A percentile compares a stretch with the other conserved stretches of the same genome.
Evolutionary conservation across 768 basidiomycete genomes (phyloP).

Genomic region (Mycena floridula): DNA sequence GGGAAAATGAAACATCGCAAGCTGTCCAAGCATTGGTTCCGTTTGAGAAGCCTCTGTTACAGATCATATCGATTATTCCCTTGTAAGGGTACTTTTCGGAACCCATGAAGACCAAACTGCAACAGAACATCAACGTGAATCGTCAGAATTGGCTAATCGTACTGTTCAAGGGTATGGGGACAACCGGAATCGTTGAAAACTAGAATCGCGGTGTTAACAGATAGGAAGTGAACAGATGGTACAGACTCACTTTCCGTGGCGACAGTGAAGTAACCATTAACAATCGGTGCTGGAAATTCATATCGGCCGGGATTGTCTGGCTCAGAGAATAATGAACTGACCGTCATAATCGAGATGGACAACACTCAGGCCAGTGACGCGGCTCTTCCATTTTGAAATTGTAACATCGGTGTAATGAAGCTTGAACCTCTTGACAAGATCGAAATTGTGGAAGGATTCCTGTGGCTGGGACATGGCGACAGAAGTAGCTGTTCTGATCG

Average conservation of each 20-base stretch:
- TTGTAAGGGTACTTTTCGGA: conserved; percentile 95
- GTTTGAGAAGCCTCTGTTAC: conserved; percentile 88
- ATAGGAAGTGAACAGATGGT: neutral
- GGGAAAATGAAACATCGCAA: conserved; percentile 83
- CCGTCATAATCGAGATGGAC: conserved; percentile 91
- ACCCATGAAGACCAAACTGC: conserved; percentile 88
- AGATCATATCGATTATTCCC: conserved; percentile 90
- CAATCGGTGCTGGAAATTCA: conserved; percentile 60
- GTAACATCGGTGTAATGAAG: conserved; percentile 76
- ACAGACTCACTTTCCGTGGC: conserved; percentile 74
- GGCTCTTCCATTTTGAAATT: conserved; percentile 85
- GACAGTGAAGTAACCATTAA: conserved; percentile 88
- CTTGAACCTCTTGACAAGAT: conserved; percentile 70
- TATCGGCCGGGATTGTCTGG: conserved; percentile 12
- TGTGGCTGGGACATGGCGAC: no score
- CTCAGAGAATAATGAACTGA: conserved; percentile 22
- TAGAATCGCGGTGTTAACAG: conserved; percentile 19
- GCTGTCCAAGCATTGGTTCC: conserved; percentile 98
- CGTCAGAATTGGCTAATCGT: conserved; percentile 20
- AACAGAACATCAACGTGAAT: conserved; percentile 6
- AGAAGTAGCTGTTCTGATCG: no score
- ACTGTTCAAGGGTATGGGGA: conserved; percentile 97
- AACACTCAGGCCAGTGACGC: conserved; percentile 80
- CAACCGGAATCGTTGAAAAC: conserved; percentile 94
- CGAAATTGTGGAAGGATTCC: conserved; percentile 76